Conservation (phyloP, 495 filamentous ascomycete species). For the Bacidia gigantensis region DNA sequence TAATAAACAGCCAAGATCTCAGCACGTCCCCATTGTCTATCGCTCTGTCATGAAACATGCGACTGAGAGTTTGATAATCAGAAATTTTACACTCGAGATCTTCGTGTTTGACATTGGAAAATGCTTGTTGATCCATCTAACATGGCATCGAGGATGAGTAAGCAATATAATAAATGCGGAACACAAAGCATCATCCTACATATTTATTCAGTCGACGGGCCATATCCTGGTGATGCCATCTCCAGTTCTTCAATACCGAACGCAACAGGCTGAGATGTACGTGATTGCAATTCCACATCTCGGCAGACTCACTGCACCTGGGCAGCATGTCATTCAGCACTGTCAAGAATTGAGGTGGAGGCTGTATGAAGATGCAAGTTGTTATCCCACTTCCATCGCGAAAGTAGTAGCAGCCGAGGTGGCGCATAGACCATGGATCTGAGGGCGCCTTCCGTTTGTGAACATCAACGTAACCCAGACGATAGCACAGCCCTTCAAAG, state of each 20-base stretch:
- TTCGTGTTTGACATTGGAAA: background rate
- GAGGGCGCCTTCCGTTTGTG: background rate
- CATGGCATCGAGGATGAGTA: too few relatives aligned
- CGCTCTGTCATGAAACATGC: background rate
- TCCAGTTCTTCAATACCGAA: conserved; percentile 1
- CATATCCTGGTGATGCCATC: conserved; percentile 1
- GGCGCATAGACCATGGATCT: conserved; percentile 2
- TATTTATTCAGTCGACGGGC: background rate
- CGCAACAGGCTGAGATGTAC: background rate
- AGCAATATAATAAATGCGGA: too few relatives aligned
- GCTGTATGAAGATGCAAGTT: conserved; percentile 3
- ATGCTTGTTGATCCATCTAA: background rate
- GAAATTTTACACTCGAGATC: conserved; percentile 1
- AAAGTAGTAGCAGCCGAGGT: background rate
- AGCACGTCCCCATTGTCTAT: conserved; percentile 1
- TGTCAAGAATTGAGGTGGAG: background rate
- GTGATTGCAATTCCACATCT: background rate
- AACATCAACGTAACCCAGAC: background rate
- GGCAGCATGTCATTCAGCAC: background rate
- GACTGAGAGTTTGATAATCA: background rate
- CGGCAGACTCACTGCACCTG: background rate
- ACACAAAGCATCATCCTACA: too few relatives aligned
- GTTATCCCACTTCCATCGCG: background rate
- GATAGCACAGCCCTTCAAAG: background rate
- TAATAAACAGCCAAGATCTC: background rate